Conservation (phyloP, 163 green algal species). For the Scenedesmus sp. region DNA sequence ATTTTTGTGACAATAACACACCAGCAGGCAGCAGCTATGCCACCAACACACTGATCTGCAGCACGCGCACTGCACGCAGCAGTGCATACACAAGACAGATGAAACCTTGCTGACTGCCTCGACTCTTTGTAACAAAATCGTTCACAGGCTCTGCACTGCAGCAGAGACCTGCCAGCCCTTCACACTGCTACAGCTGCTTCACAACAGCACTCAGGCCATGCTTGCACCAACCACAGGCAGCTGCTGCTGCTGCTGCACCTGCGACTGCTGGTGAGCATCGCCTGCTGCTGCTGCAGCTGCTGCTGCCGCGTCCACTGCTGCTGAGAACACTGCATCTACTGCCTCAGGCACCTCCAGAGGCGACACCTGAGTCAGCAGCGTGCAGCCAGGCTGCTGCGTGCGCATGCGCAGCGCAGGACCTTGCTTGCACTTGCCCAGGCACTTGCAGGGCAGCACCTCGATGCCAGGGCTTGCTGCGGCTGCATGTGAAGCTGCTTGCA, state of each 20-base stretch:
- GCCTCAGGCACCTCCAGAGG: constrained; percentile 22
- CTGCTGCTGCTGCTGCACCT: background rate
- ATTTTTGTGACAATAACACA: background rate
- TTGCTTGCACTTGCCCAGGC: constrained; percentile 58
- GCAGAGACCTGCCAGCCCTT: background rate
- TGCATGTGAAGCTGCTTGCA: constrained; percentile 53
- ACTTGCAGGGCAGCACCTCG: constrained; percentile 63
- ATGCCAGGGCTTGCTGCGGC: constrained; percentile 46
- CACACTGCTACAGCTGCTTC: background rate
- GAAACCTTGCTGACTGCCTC: too few species aligned
- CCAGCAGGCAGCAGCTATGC: background rate
- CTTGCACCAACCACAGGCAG: background rate
- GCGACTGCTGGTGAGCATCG: too few species aligned
- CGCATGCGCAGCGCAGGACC: constrained; percentile 38
- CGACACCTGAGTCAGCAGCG: constrained; percentile 23
- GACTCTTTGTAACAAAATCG: background rate
- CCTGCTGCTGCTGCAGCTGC: background rate
- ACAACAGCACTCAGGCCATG: background rate
- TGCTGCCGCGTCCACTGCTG: background rate
- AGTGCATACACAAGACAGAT: background rate
- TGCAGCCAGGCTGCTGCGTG: constrained; percentile 28
- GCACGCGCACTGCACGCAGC: background rate
- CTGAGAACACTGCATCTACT: background rate
- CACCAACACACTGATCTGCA: background rate
- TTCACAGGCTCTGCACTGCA: background rate